Percentiles rank a stretch among this genome's conserved stretches.
phyloP scores from a whole-genome alignment of 768 basidiomycete species.

The Mycena vulgaris region DNA sequence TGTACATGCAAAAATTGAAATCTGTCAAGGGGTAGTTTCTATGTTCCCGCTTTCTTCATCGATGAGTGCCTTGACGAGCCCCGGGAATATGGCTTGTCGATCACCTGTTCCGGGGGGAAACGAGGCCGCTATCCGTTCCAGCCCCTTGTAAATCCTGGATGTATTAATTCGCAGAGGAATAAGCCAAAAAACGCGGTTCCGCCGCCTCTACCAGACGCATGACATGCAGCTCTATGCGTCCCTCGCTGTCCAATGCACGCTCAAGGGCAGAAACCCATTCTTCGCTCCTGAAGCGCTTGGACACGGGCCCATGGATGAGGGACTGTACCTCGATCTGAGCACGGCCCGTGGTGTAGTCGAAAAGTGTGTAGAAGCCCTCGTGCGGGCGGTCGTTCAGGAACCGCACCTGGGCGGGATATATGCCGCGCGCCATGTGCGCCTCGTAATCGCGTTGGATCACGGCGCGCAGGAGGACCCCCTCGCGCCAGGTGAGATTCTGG shows the following conservation, averaged over 20 bases:
- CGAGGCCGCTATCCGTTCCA: not conserved
- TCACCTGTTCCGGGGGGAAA: too few species aligned
- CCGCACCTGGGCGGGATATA: not conserved
- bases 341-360: not conserved
- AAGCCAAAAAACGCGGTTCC: not conserved
- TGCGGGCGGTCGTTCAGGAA: not conserved
- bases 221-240: conserved; percentile 10
- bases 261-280: not conserved
- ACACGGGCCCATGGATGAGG: not conserved
- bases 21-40: too few species aligned
- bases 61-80: too few species aligned
- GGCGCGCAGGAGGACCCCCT: conserved; percentile 1
- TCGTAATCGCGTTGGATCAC: conserved; percentile 1
- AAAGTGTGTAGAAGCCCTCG: not conserved
- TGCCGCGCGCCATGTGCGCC: not conserved
- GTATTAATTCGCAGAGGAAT: conserved; percentile 1
- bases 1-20: too few species aligned
- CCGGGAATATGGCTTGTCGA: too few species aligned
- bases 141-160: not conserved
- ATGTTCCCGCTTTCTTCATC: too few species aligned
- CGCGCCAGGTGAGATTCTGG: not conserved
- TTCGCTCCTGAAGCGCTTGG: not conserved
- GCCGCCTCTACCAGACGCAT: not conserved
- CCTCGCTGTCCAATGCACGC: not conserved
- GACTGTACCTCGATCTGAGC: not conserved